Conservation (phyloP, 768 basidiomycete species). For the Suillus cothurnatus region DNA sequence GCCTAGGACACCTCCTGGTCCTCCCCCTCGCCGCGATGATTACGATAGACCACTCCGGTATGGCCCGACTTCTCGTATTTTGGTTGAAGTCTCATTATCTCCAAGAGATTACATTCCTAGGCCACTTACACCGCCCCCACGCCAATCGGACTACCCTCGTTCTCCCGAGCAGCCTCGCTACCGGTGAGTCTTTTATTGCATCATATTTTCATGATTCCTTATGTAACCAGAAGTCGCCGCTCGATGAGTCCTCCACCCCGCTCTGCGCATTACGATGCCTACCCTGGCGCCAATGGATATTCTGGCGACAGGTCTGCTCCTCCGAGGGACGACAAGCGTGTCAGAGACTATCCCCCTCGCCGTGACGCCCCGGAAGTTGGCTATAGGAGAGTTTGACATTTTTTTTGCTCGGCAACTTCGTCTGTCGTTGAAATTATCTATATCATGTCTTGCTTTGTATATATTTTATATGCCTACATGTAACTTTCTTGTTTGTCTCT, state of each 20-base stretch:
- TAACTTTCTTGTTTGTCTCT: not conserved
- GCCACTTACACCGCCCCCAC: conserved; percentile 49
- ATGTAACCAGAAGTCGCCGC: conserved; percentile 52
- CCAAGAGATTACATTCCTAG: conserved; percentile 61
- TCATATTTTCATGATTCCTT: conserved; percentile 9
- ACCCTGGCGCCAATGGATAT: conserved; percentile 42
- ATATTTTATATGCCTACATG: not conserved
- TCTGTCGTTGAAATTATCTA: not conserved
- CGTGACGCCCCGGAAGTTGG: conserved; percentile 37
- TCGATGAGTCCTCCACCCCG: conserved; percentile 68
- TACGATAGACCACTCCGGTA: conserved; percentile 66
- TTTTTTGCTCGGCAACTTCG: conserved; percentile 10
- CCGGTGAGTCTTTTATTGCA: conserved; percentile 33
- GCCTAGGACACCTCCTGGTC: conserved; percentile 56
- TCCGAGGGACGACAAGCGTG: conserved; percentile 31
- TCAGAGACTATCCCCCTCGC: conserved; percentile 42
- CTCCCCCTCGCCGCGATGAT: conserved; percentile 61
- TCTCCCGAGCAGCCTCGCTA: conserved; percentile 43
- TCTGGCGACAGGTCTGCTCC: conserved; percentile 52
- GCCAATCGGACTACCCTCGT: conserved; percentile 56
- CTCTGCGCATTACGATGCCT: conserved; percentile 54
- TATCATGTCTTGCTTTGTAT: not conserved
- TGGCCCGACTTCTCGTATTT: conserved; percentile 19
- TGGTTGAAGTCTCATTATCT: conserved; percentile 12
- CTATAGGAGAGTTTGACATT: conserved; percentile 30